Evolutionary conservation across 257 asterid species (phyloP).

Genomic region (Solanum ossicruentum): DNA sequence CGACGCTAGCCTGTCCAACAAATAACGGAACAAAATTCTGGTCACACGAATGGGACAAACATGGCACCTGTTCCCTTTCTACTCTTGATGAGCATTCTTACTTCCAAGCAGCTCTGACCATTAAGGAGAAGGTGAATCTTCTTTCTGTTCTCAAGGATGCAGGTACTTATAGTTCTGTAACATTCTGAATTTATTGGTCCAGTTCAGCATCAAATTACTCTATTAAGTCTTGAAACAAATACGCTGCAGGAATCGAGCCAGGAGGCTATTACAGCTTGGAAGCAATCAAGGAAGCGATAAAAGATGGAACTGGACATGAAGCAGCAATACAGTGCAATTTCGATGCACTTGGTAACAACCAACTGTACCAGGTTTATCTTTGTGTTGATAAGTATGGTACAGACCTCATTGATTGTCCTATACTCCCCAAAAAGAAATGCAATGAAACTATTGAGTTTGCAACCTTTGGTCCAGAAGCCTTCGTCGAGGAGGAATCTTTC

Average conservation of each 20-base stretch:
- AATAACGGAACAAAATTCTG: not conserved
- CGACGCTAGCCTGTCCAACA: conserved; percentile 9
- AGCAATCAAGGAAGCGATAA: conserved; percentile 9
- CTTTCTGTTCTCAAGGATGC: conserved; percentile 12
- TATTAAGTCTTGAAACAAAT: not conserved
- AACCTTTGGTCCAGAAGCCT: not conserved
- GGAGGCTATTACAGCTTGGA: conserved; percentile 13
- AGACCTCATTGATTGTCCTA: conserved; percentile 13
- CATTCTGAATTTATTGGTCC: not conserved
- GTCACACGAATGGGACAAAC: conserved; percentile 12
- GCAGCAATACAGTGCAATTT: conserved; percentile 18
- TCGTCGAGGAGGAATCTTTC: not conserved
- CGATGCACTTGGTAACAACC: conserved; percentile 9
- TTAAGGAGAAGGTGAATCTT: conserved; percentile 17
- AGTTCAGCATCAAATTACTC: not conserved
- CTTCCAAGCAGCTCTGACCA: conserved; percentile 13
- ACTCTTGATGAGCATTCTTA: conserved; percentile 23
- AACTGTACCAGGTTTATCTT: conserved; percentile 12
- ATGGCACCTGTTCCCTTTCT: conserved; percentile 17
- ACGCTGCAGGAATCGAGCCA: conserved; percentile 10
- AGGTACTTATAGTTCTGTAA: not conserved
- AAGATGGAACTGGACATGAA: conserved; percentile 1
- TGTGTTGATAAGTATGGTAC: conserved; percentile 16
- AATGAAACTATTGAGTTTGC: conserved; percentile 5
- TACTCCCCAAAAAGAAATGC: not conserved